phyloP scores from a whole-genome alignment of 371 early-diverging fungal genomes.

The Circinella umbellata region DNA sequence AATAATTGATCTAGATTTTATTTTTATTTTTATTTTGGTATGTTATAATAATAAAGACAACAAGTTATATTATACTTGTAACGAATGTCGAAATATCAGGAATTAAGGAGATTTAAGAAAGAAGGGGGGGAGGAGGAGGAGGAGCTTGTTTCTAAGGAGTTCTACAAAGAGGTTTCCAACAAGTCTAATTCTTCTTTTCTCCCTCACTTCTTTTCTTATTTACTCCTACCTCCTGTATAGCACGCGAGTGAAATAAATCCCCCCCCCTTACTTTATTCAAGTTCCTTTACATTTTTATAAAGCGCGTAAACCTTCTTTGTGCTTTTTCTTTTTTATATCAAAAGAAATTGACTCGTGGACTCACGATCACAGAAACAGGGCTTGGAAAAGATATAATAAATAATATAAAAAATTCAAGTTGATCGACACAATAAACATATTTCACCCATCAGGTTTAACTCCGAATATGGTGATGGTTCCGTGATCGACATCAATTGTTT shows the following conservation, averaged over 20 bases:
- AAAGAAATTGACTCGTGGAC: not conserved
- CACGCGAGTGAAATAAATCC: not conserved
- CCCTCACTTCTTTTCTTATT: not conserved
- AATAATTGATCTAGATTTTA: too few relatives aligned
- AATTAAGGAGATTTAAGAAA: too few relatives aligned
- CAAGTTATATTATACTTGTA: too few relatives aligned
- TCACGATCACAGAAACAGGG: not conserved
- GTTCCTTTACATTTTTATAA: too few relatives aligned
- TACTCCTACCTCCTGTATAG: not conserved
- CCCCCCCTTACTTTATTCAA: too few relatives aligned
- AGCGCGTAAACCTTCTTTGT: not conserved
- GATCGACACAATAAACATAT: not conserved
- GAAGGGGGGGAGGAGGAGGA: too few relatives aligned
- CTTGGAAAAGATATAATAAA: not conserved
- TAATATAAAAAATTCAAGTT: not conserved
- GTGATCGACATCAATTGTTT: conserved; percentile 1
- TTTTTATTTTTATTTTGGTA: too few relatives aligned
- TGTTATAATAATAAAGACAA: too few relatives aligned
- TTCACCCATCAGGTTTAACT: not conserved
- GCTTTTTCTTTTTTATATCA: not conserved
- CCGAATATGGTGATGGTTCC: conserved; percentile 2
- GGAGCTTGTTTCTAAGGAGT: too few relatives aligned
- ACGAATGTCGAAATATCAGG: too few relatives aligned
- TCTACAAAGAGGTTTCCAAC: too few relatives aligned
- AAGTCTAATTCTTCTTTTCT: not conserved